Evolutionary conservation across 257 asterid genomes (phyloP), one percentile per base, ranked within the genome.

Genomic region (Eucommia ulmoides): DNA sequence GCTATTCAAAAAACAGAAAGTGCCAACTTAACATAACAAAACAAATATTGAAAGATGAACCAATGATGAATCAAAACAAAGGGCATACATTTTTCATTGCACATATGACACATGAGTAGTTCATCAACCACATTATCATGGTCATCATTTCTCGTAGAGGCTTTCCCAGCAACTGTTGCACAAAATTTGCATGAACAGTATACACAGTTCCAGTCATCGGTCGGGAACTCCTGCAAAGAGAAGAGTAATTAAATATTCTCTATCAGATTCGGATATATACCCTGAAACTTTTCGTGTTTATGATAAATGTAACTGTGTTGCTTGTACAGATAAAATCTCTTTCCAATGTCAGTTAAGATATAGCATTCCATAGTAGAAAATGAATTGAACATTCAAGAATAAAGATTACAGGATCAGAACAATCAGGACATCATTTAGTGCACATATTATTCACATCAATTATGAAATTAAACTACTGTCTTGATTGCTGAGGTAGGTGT

Each of bases 151-250:
- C 55, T 56, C 23, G 29, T 50, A 38, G 64, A 71, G 62, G 69
- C 58, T 48, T 50, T 71, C 70, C 64, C 72, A 55, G 68, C 69
- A 46, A 80, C 75, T 60, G 56, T 22, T 60, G 84, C 96, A 72
- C 99, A 91, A 65, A 81, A 81, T 54, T 86, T 86, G 83, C 99
- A 91, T 42, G 94, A 77, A 75, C 99, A 91, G 65, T 83, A 75
- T 26, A 75, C 63, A 52, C 97, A 91, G 50, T 69, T 61, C 95
- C 96, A 91, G 62, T 91, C 88, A 70, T 96, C 99, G 63, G 79
- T 54, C 47, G 99, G 99, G 52, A 75, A 60, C 72, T 86, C 69
- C 72, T 71, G 51, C 55, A 65, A 52, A 12, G 10, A 7, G 20
- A 19, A 42, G 7, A 42, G 48, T 16, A 18, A n/a, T n/a, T n/a